A percentile compares a stretch with the other conserved stretches of the same genome.
Evolutionary conservation across 2,329 filamentous ascomycete species (phyloP).

Genomic region (Epichloe sp.): DNA sequence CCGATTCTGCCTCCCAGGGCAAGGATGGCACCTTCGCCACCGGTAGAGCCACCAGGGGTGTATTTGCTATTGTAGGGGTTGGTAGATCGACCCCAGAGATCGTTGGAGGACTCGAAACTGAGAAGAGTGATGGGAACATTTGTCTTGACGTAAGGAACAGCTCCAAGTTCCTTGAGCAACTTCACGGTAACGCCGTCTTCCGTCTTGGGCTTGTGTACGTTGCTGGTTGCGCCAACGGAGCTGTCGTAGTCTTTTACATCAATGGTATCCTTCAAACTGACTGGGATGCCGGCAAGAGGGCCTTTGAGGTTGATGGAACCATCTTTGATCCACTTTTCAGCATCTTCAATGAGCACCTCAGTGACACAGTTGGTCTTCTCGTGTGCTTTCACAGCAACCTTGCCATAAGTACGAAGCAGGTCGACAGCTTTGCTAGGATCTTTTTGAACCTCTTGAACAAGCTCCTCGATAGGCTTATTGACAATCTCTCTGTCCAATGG

Average conservation of each 20-base stretch:
- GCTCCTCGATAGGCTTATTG: constrained; percentile 58
- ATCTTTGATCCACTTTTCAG: constrained; percentile 55
- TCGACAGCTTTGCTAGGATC: constrained; percentile 51
- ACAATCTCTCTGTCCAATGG: constrained; percentile 53
- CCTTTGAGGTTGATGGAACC: constrained; percentile 58
- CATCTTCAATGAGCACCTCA: constrained; percentile 68
- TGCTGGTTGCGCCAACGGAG: constrained; percentile 65
- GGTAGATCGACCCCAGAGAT: constrained; percentile 67
- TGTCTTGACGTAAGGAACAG: constrained; percentile 86
- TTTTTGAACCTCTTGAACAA: constrained; percentile 69
- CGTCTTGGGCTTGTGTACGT: constrained; percentile 51
- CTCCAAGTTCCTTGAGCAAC: constrained; percentile 75
- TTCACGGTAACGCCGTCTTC: constrained; percentile 61
- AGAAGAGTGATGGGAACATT: constrained; percentile 77
- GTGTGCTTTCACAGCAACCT: constrained; percentile 73
- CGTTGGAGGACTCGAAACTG: constrained; percentile 68
- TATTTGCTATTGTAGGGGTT: constrained; percentile 80
- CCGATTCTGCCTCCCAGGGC: constrained; percentile 77
- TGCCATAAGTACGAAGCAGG: constrained; percentile 75
- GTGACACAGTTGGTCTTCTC: constrained; percentile 81
- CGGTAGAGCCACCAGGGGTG: constrained; percentile 80
- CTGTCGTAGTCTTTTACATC: constrained; percentile 73
- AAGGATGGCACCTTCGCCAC: constrained; percentile 70
- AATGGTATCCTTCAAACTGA: constrained; percentile 73
- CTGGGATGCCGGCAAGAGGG: constrained; percentile 73